phyloP scores from a whole-genome alignment of 768 basidiomycete genomes.

The Cystofilobasidium bisporidii region DNA sequence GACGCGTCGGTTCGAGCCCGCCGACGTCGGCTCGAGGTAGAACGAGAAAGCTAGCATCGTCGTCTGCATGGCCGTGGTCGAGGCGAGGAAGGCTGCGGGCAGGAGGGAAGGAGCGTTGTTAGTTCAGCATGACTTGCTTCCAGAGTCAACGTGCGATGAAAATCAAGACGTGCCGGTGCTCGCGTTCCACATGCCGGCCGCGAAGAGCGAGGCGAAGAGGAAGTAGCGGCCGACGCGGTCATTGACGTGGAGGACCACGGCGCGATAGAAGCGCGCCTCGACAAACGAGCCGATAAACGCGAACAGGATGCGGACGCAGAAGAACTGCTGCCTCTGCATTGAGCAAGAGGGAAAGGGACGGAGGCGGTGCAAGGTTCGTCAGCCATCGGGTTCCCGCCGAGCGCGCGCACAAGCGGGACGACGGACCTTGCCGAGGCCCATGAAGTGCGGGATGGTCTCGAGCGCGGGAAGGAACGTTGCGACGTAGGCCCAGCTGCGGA shows the following conservation, averaged over 20 bases:
- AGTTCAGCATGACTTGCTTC: too few species aligned
- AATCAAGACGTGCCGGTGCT: constrained; percentile 53
- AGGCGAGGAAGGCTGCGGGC: constrained; percentile 74
- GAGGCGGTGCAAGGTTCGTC: too few species aligned
- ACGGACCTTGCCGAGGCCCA: constrained; percentile 59
- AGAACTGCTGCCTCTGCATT: constrained; percentile 71
- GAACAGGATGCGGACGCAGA: constrained; percentile 70
- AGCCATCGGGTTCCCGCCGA: too few species aligned
- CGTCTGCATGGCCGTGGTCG: constrained; percentile 89
- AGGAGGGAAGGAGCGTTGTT: not conserved
- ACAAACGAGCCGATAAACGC: constrained; percentile 62
- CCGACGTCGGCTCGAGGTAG: constrained; percentile 37
- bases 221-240: constrained; percentile 87
- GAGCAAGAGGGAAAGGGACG: too few species aligned
- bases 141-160: constrained; percentile 3
- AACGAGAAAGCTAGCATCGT: constrained; percentile 68
- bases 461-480: constrained; percentile 61
- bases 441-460: constrained; percentile 43
- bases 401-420: too few species aligned
- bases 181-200: constrained; percentile 92
- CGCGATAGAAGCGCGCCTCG: constrained; percentile 74
- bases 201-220: constrained; percentile 72
- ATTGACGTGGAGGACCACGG: constrained; percentile 70
- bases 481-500: constrained; percentile 91
- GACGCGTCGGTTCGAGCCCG: constrained; percentile 52